A percentile compares a stretch with the other conserved stretches of the same genome.
phyloP scores from a whole-genome alignment of 2,329 filamentous ascomycete species.

The Alternaria burnsii region DNA sequence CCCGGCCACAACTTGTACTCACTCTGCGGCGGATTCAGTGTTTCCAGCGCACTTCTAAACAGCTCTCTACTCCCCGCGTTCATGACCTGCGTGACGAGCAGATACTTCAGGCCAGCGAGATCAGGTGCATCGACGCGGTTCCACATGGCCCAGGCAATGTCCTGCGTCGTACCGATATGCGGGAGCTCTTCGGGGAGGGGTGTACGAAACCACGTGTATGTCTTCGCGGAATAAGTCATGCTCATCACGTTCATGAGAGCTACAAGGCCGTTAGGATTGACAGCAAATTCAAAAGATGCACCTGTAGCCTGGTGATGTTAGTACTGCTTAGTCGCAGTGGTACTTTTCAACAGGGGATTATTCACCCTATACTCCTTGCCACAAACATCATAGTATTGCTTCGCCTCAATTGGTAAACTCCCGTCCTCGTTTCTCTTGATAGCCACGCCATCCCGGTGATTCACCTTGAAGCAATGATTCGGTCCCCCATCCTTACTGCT shows the following conservation, averaged over 20 bases:
- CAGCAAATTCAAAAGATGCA: conserved; percentile 15
- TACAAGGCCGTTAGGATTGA: conserved; percentile 10
- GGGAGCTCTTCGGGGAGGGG: conserved; percentile 12
- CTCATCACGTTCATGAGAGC: conserved; percentile 18
- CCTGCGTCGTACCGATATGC: conserved; percentile 11
- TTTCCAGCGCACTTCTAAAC: conserved; percentile 4
- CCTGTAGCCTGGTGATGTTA: conserved; percentile 9
- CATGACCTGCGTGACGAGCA: conserved; percentile 18
- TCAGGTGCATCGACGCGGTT: conserved; percentile 9
- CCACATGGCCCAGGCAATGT: conserved; percentile 24
- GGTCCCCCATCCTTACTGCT: conserved; percentile 16
- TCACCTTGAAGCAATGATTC: conserved; percentile 19
- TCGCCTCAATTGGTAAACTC: conserved; percentile 7
- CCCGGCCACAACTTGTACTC: conserved; percentile 19
- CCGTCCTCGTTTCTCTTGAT: conserved; percentile 18
- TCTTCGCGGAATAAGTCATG: conserved; percentile 12
- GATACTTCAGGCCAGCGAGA: conserved; percentile 17
- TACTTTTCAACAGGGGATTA: accelerated
- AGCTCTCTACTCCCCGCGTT: conserved; percentile 13
- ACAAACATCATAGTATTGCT: conserved; percentile 21
- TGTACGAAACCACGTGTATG: conserved; percentile 12
- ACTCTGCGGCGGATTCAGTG: conserved; percentile 12
- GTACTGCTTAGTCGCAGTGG: neutral
- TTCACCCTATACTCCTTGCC: conserved; percentile 15
- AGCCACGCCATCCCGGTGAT: conserved; percentile 16